These are phyloP conservation scores for Cladophialophora chaetospira DNA, from an alignment of 2,329 filamentous ascomycete genomes.

Conservation along the genomic window DNA sequence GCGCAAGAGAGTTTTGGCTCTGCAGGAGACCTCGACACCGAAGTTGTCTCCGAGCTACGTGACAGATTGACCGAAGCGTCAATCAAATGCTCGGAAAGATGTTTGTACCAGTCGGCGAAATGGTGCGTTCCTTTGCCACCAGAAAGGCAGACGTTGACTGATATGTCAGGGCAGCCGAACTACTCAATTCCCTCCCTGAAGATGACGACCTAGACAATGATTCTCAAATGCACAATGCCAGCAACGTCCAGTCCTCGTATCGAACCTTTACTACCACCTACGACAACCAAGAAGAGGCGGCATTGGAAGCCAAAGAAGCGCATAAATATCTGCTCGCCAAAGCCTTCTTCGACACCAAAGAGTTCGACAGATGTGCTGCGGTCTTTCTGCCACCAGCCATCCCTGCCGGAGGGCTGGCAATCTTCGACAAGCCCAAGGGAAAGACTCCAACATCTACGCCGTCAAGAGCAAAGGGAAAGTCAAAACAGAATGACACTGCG, in stretches of 20 bases:
- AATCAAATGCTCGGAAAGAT: constrained; percentile 88
- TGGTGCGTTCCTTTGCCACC: constrained; percentile 60
- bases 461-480: constrained; percentile 65
- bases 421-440: constrained; percentile 46
- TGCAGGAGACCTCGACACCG: constrained; percentile 24
- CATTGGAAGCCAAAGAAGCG: constrained; percentile 75
- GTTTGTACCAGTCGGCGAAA: constrained; percentile 94
- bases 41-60: constrained; percentile 30
- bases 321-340: constrained; percentile 88
- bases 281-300: constrained; percentile 69
- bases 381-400: constrained; percentile 83
- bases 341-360: constrained; percentile 90
- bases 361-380: constrained; percentile 89
- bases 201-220: constrained; percentile 59
- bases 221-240: constrained; percentile 58
- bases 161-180: constrained; percentile 80
- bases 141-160: constrained; percentile 31
- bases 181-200: constrained; percentile 73
- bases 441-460: constrained; percentile 44
- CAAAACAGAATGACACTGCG: constrained; percentile 39
- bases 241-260: constrained; percentile 53
- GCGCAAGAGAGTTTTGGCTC: constrained; percentile 28
- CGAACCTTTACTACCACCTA: constrained; percentile 55
- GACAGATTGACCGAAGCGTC: constrained; percentile 57
- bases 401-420: constrained; percentile 64